Base-by-base conservation (phyloP, 805 yeast genomes). In the Wickerhamiella australiensis region DNA sequence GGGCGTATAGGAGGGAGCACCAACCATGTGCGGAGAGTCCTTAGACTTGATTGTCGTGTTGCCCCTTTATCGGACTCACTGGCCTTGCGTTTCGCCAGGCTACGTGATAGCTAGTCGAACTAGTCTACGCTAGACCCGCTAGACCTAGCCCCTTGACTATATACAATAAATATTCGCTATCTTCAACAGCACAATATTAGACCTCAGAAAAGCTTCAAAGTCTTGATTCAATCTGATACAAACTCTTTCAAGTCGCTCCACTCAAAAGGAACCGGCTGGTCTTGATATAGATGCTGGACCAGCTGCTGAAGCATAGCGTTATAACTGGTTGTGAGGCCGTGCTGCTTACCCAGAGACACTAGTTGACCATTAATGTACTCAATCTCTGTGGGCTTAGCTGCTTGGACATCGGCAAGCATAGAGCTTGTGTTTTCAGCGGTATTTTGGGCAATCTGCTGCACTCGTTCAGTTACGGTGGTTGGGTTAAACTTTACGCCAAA, bases 281-380 rank as follows among this genome's bases (percentile, higher is more conserved):
- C 11, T 15, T 33, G 21, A 17, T 15, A 15, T n/a, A n/a, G 38
- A 4, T 20, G 15, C 21, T 33, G 9, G 5, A 33, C 38, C 38
- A 33, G 11, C 3, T 37, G 27, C 8, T 4, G 8, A 13, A 46
- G 29, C 21, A 37, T 15, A 26, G 25, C 4, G 37, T 36, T 46
- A 15, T 51, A 50, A 1, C 72, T 72, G 1, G 80, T 73, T 1
- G 66, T 57, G 1, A 69, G 43, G 0, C 71, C 68, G 43, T 71
- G 64, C 51, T 68, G 65, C 26, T 63, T 56, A 1, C 85, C 94
- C 47, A 78, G 65, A 5, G 59, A 61, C 1, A 75, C 80, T 11
- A 88, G 71, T 59, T 78, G 85, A 1, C 96, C 96, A 61, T 88
- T 92, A 52, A 90, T 80, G 61, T 75, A 82, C 53, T 80, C 83